Evolutionary conservation across 495 filamentous ascomycete species (phyloP), one percentile per base, ranked within the genome.

Genomic region (Aspergillus nidulans): DNA sequence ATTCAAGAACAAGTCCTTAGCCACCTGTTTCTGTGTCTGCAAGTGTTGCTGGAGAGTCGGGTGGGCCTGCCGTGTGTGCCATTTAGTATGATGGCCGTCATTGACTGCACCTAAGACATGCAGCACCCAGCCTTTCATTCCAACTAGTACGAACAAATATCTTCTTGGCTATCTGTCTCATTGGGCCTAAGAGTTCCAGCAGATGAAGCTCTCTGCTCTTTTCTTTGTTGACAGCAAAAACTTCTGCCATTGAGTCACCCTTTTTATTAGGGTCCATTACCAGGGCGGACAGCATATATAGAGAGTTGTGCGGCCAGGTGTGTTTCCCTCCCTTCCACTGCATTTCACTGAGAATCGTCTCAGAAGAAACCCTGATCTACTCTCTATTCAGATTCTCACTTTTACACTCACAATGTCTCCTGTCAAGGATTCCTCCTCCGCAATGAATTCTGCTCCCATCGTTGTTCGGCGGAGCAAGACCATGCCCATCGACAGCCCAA

Each of bases 401-500:
- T 12, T 9, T 2, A 34, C 21, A 4, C 30, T 16, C 30, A n/a
- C 42, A 18, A 36, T 34, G 19, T 54, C 41, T 47, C 46, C 47
- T 23, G 9, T 38, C 8, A 49, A 38, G 47, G 30, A 38, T 51
- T 25, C 23, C 6, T 34, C 20, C 24, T 13, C 21, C 12, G 12
- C 43, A 51, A 34, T 32, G 25, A 26, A 30, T 3, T 45, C 42
- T 26, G 26, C 44, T 15, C 30, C 47, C 24, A 56, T 44, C 49
- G 58, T 61, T 39, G 47, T 60, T 26, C 62, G 73, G 45, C 73
- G 77, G 23, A 68, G 63, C 47, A 78, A 77, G 46, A 73, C 70
- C 1, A 65, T 81, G 64, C 71, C 76, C 21, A 76, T 68, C 2
- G 78, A 81, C 54, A 72, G 69, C 40, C 69, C 70, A 51, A 76